Conservation (phyloP, 306 rosid genomes). For the Parietaria judaica region DNA sequence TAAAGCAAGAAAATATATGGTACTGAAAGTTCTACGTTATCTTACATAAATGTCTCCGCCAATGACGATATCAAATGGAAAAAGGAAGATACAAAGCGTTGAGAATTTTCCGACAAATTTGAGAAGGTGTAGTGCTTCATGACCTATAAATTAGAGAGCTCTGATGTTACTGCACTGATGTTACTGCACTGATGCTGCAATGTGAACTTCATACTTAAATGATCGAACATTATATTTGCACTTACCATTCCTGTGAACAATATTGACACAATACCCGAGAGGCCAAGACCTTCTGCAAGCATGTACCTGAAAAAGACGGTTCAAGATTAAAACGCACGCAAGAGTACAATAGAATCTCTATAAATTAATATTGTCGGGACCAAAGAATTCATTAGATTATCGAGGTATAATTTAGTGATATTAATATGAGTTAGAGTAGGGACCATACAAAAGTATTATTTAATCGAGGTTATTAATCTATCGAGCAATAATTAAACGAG, state of each 20-base stretch:
- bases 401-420: too few relatives aligned
- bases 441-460: too few relatives aligned
- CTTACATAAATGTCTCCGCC: conserved; percentile 98
- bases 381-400: background rate
- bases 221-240: conserved; percentile 1
- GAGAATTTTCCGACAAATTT: conserved; percentile 89
- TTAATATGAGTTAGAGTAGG: too few relatives aligned
- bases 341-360: background rate
- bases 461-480: too few relatives aligned
- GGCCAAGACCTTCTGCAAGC: conserved; percentile 96
- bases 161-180: conserved; percentile 14
- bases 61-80: conserved; percentile 91
- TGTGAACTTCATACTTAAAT: conserved; percentile 6
- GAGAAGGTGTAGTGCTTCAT: conserved; percentile 95
- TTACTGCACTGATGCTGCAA: conserved; percentile 15
- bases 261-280: conserved; percentile 95
- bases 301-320: conserved; percentile 54
- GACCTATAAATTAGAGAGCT: conserved; percentile 47
- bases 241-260: conserved; percentile 95
- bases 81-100: conserved; percentile 78
- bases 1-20: conserved; percentile 2
- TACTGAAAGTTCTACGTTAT: conserved; percentile 13
- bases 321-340: conserved; percentile 17
- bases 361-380: background rate
- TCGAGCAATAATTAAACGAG: too few relatives aligned